A percentile compares a stretch with the other conserved stretches of the same genome.
Conservation (phyloP, 371 early-diverging fungal genomes). For the Haplosporangium sp. region DNA sequence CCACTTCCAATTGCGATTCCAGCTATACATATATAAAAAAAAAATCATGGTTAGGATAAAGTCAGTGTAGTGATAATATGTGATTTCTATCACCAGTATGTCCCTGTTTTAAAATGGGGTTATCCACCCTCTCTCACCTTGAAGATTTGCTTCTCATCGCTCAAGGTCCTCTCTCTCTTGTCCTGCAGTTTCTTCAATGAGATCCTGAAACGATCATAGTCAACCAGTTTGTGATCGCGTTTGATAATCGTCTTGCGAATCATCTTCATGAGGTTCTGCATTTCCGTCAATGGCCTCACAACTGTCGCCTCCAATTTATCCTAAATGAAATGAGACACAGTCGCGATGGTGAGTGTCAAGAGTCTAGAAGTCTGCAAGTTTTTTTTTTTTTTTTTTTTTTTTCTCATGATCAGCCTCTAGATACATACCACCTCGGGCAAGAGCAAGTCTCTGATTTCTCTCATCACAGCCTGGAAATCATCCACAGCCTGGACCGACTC, state of each 20-base stretch:
- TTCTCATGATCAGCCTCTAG: neutral
- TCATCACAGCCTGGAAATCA: conserved; percentile 73
- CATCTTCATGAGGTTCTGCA: conserved; percentile 70
- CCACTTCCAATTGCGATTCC: conserved; percentile 75
- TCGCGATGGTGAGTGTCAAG: conserved; percentile 3
- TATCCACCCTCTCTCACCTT: conserved; percentile 52
- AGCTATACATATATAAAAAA: conserved; percentile 15
- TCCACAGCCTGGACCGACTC: conserved; percentile 71
- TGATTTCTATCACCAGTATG: no score
- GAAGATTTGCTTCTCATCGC: conserved; percentile 82
- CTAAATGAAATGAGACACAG: conserved; percentile 39
- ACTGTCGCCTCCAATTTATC: conserved; percentile 78
- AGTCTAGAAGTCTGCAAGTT: neutral
- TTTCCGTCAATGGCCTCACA: conserved; percentile 76
- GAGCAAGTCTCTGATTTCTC: conserved; percentile 70
- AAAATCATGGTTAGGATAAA: neutral
- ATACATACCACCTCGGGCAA: conserved; percentile 75
- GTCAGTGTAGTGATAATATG: neutral
- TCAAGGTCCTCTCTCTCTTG: conserved; percentile 72
- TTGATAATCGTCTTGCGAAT: conserved; percentile 82
- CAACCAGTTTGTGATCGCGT: conserved; percentile 84
- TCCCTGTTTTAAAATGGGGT: no score
- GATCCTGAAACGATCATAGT: conserved; percentile 84
- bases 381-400: neutral
- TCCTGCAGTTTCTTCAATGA: conserved; percentile 72